A percentile compares a stretch with the other conserved stretches of the same genome.
Evolutionary conservation across 768 basidiomycete genomes (phyloP).

Genomic region (Mycena galopus): DNA sequence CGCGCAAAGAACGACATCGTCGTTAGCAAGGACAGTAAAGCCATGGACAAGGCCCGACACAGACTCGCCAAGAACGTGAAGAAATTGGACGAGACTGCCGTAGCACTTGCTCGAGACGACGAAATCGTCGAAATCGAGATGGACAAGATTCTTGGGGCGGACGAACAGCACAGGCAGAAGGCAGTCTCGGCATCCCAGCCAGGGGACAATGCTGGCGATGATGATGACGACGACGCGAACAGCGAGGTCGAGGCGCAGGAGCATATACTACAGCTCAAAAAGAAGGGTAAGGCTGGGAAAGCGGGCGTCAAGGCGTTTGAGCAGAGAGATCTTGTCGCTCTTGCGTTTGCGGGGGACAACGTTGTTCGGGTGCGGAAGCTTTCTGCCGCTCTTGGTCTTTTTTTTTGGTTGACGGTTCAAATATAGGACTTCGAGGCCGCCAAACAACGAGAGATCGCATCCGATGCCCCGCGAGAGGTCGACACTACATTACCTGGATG

Average conservation of each 20-base stretch:
- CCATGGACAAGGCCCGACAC: conserved; percentile 76
- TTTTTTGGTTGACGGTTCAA: background rate
- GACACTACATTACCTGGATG: conserved; percentile 96
- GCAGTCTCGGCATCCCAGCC: conserved; percentile 25
- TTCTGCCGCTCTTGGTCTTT: background rate
- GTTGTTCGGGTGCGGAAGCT: conserved; percentile 82
- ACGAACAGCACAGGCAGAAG: conserved; percentile 57
- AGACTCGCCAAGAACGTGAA: conserved; percentile 75
- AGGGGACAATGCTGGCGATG: conserved; percentile 55
- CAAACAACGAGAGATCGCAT: conserved; percentile 85
- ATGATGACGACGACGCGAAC: conserved; percentile 59
- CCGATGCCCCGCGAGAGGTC: conserved; percentile 88
- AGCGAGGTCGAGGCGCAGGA: conserved; percentile 84
- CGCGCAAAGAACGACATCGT: conserved; percentile 82
- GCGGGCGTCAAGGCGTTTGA: conserved; percentile 75
- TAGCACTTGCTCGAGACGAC: conserved; percentile 76
- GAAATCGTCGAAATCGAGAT: conserved; percentile 83
- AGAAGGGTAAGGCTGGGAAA: conserved; percentile 58
- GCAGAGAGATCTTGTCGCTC: conserved; percentile 93
- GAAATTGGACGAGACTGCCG: conserved; percentile 67
- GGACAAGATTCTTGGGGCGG: conserved; percentile 59
- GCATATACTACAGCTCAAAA: conserved; percentile 50
- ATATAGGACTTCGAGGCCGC: conserved; percentile 86
- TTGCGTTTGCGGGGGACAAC: conserved; percentile 97
- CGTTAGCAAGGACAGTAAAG: conserved; percentile 75